phyloP scores from a whole-genome alignment of 75 land plant genomes.

The Cupressus sempervirens region DNA sequence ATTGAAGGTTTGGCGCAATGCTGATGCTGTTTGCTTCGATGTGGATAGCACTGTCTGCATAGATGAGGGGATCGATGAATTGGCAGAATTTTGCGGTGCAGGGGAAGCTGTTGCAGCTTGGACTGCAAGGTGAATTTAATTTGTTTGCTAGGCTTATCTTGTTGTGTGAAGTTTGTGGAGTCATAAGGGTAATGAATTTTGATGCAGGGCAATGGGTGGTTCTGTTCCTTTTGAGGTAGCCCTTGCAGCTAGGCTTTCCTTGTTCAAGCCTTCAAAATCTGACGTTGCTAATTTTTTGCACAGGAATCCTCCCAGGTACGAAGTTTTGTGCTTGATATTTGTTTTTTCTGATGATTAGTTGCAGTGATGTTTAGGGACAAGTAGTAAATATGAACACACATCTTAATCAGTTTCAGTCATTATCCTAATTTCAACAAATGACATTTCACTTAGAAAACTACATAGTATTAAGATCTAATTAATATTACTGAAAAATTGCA shows the following conservation, averaged over 20 bases:
- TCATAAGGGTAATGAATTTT: slow-evolving; percentile 7
- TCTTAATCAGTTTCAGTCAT: background rate
- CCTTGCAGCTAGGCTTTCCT: slow-evolving; percentile 79
- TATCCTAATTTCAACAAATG: background rate
- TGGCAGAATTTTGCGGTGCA: slow-evolving; percentile 97
- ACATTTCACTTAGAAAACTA: background rate
- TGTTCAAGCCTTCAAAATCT: slow-evolving; percentile 72
- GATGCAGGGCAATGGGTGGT: slow-evolving; percentile 84
- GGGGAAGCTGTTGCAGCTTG: slow-evolving; percentile 98
- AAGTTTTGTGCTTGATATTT: background rate
- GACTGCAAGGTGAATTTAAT: slow-evolving; percentile 66
- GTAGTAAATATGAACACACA: background rate
- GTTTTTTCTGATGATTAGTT: background rate
- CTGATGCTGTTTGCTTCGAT: slow-evolving; percentile 96
- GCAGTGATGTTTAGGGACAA: background rate
- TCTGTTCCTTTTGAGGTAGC: slow-evolving; percentile 90
- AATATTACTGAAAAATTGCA: background rate
- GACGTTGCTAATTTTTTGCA: slow-evolving; percentile 59
- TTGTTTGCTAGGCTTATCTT: background rate
- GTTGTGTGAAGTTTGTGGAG: background rate
- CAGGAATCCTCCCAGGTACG: slow-evolving; percentile 74
- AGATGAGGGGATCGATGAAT: slow-evolving; percentile 98
- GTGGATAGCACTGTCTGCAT: slow-evolving; percentile 97
- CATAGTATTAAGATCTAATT: background rate
- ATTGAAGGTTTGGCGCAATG: slow-evolving; percentile 68